Evolutionary conservation across 1,139 yeast species (phyloP), one percentile per base, ranked within the genome.

Genomic region (Pichia kudriavzevii): DNA sequence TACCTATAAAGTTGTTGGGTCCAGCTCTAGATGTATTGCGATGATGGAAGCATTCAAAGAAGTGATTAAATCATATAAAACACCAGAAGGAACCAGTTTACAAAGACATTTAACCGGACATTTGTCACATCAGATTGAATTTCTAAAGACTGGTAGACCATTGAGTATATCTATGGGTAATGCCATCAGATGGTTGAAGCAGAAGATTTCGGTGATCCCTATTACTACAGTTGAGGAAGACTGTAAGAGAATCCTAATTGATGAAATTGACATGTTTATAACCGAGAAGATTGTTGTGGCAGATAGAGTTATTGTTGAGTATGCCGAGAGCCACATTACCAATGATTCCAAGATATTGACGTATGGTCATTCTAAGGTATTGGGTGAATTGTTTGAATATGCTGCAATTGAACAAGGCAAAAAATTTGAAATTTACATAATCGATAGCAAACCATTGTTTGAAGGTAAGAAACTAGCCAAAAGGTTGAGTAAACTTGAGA

Each of bases 111-210:
- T 93, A 50, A 87, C 96, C 0, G 79, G 81, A 18, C 91, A 87
- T 54, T 67, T 93, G 43, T 78, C 94, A n/a, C 87, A 82, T 51
- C 99, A 93, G 59, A 93, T 93, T 46, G 98, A 91, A 53, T 85
- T 82, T 47, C 66, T 93, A 48, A 91, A 85, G 52, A 76, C 88
- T 9, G 91, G 96, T 2, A 75, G 99, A 45, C 97, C 97, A 0
- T 66, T 93, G 38, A 78, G 94, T 39, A 83, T 88, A 8, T 75
- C 95, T 1, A 93, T 93, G 98, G 98, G 99, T 35, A 91, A 88
- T 61, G 93, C 97, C 3, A 93, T 93, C 46, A 75, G 98, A 49
- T 87, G 96, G 95, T 68, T 93, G 46, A 93, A 93, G 56, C 97
- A 88, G 61, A 93, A 84, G 55, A 91, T 93, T 39, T 79, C 95